phyloP scores from a whole-genome alignment of 1,139 yeast species.

The Candida sp. region DNA sequence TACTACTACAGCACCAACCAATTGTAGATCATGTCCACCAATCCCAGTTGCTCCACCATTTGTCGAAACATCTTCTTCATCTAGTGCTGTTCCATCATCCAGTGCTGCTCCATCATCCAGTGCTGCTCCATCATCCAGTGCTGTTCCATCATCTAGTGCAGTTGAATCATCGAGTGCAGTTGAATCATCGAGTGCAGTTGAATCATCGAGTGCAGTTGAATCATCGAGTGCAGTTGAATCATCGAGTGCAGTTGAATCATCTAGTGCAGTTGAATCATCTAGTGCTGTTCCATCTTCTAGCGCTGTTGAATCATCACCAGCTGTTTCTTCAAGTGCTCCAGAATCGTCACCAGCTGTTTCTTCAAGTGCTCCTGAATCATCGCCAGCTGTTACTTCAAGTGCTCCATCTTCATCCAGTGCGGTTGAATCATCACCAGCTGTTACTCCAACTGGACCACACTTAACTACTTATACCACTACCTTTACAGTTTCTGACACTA shows the following conservation, averaged over 20 bases:
- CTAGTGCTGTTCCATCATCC: neutral
- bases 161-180: neutral
- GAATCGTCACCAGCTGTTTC: constrained; percentile 2
- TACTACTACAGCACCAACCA: constrained; percentile 10
- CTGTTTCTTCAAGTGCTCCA: constrained; percentile 1
- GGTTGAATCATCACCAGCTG: constrained; percentile 3
- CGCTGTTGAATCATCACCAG: neutral
- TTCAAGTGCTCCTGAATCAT: neutral
- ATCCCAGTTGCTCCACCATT: constrained; percentile 9
- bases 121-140: neutral
- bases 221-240: constrained; percentile 3
- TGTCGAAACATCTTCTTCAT: neutral
- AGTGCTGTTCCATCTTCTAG: constrained; percentile 1
- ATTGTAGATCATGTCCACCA: constrained; percentile 11
- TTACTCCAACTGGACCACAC: neutral
- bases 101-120: constrained; percentile 5
- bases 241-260: constrained; percentile 6
- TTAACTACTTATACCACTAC: constrained; percentile 6
- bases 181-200: neutral
- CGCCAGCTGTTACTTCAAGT: neutral
- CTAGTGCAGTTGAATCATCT: constrained; percentile 1
- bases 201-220: neutral
- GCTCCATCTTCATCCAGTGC: neutral
- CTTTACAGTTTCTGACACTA: constrained; percentile 2
- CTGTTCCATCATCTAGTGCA: constrained; percentile 1